These are phyloP conservation scores for Oryza longistaminata DNA, from an alignment of 176 grass and related monocot genomes.

Conservation along the genomic window DNA sequence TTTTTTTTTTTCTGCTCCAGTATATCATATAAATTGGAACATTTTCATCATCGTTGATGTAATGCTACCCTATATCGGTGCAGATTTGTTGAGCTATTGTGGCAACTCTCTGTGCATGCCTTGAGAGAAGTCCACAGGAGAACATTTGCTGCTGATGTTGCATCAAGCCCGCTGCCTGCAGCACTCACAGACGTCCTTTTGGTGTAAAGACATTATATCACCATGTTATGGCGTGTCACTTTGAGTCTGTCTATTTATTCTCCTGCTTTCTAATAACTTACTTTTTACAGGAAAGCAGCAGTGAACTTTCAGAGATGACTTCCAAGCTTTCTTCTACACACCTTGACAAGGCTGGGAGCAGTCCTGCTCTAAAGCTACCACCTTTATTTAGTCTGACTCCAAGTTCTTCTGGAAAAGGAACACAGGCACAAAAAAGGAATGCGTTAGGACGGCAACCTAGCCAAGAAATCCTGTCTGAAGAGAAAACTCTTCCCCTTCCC, in stretches of 20 bases:
- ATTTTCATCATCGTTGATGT: conserved; percentile 13
- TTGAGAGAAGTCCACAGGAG: conserved; percentile 97
- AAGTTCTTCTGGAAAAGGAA: conserved; percentile 80
- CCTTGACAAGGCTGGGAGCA: conserved; percentile 65
- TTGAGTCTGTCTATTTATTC: conserved; percentile 26
- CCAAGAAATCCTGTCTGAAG: conserved; percentile 49
- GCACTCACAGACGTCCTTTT: conserved; percentile 74
- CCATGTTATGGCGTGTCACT: neutral
- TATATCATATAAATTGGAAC: conserved; percentile 31
- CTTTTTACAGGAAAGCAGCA: conserved; percentile 62
- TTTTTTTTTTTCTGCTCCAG: neutral
- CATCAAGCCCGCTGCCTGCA: conserved; percentile 79
- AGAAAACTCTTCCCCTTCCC: conserved; percentile 31
- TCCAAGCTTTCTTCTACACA: conserved; percentile 67
- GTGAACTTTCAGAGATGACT: conserved; percentile 62
- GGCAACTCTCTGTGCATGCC: conserved; percentile 98
- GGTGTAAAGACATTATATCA: conserved; percentile 6
- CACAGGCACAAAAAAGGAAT: conserved; percentile 54
- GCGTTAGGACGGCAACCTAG: conserved; percentile 45
- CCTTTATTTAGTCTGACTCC: conserved; percentile 88
- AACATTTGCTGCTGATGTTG: conserved; percentile 79
- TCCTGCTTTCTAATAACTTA: conserved; percentile 31
- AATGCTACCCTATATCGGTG: conserved; percentile 29
- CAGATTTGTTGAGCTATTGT: conserved; percentile 99
- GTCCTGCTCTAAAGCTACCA: conserved; percentile 73